These are phyloP conservation scores for Cicer cuneatum DNA, from an alignment of 306 rosid species.

Conservation along the genomic window DNA sequence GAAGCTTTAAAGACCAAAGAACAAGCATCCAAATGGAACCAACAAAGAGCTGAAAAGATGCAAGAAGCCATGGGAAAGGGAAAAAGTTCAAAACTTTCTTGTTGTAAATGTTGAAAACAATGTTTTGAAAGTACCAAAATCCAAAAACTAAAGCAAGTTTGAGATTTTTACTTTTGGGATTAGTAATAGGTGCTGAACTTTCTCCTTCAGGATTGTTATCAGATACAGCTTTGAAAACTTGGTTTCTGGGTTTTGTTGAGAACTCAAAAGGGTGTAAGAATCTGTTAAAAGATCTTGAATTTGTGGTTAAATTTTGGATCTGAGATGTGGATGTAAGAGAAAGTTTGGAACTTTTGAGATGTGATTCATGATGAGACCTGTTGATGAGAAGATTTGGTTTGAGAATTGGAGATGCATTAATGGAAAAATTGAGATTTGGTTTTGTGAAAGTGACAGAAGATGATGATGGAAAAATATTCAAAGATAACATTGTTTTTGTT, in stretches of 20 bases:
- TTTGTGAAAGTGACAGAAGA: constrained; percentile 58
- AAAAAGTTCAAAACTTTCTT: constrained; percentile 80
- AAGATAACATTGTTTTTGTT: constrained; percentile 61
- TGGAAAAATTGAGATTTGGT: constrained; percentile 47
- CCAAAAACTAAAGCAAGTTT: constrained; percentile 83
- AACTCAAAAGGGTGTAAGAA: constrained; percentile 44
- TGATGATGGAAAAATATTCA: constrained; percentile 53
- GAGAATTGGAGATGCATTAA: constrained; percentile 46
- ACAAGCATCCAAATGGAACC: constrained; percentile 86
- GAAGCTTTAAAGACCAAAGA: constrained; percentile 84
- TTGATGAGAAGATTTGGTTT: constrained; percentile 50
- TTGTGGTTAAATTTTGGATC: constrained; percentile 47
- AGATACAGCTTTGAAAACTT: constrained; percentile 56
- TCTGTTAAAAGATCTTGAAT: constrained; percentile 44
- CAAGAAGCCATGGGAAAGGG: constrained; percentile 95
- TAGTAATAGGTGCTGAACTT: constrained; percentile 36
- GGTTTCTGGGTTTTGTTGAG: constrained; percentile 52
- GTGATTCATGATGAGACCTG: constrained; percentile 41
- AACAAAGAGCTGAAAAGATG: constrained; percentile 89
- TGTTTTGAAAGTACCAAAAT: constrained; percentile 87
- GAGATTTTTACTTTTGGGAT: constrained; percentile 51
- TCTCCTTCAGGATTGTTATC: constrained; percentile 58
- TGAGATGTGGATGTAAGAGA: constrained; percentile 52
- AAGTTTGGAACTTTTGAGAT: constrained; percentile 38
- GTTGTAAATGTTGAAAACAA: constrained; percentile 90